A percentile compares a stretch with the other conserved stretches of the same genome.
These are phyloP conservation scores for Cutaneotrichosporon sp. DNA, from an alignment of 1,284 basidiomycete genomes.

Conservation along the genomic window DNA sequence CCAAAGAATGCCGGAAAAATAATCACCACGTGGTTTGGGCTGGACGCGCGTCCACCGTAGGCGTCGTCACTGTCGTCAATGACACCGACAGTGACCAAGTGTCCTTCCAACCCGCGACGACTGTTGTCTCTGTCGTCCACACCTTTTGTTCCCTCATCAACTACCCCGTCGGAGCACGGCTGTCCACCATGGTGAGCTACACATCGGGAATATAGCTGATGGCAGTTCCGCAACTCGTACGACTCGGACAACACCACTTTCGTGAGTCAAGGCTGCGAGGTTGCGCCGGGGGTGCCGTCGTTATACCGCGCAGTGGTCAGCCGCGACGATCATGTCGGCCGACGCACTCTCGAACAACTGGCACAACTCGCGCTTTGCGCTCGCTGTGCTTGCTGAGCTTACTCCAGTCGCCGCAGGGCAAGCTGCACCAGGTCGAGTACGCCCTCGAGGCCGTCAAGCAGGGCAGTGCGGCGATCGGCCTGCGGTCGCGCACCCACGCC, in stretches of 20 bases:
- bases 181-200: conserved; percentile 20
- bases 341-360: too few species aligned
- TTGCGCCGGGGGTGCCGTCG: too few species aligned
- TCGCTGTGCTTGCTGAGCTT: not conserved
- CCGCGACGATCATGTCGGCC: too few species aligned
- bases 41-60: too few species aligned
- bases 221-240: conserved; percentile 56
- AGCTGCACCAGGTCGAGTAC: conserved; percentile 85
- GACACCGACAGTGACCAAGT: conserved; percentile 3
- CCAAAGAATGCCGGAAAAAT: conserved; percentile 11
- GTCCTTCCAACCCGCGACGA: conserved; percentile 3
- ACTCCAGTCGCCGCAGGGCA: conserved; percentile 43
- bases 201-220: conserved; percentile 3
- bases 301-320: too few species aligned
- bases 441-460: conserved; percentile 99
- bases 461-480: conserved; percentile 93
- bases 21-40: conserved; percentile 7
- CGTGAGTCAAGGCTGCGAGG: too few species aligned
- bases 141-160: not conserved
- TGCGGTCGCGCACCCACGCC: conserved; percentile 92
- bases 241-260: conserved; percentile 51
- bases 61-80: too few species aligned
- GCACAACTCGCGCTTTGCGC: not conserved
- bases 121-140: not conserved
- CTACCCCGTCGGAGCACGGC: conserved; percentile 1